Conservation (phyloP, 2,329 filamentous ascomycete species). For the Fusarium hostae region DNA sequence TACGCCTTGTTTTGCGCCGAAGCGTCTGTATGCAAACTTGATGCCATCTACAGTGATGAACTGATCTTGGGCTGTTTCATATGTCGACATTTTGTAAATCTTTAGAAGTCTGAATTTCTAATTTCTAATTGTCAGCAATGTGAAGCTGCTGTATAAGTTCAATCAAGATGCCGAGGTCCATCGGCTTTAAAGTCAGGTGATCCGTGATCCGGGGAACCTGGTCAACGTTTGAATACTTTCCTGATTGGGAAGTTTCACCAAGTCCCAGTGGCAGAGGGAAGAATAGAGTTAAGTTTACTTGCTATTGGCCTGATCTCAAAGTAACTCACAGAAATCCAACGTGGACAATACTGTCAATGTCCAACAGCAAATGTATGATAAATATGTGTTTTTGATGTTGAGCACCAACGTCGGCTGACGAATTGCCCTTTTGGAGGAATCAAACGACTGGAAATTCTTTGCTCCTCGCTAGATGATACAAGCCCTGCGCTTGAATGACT, state of each 20-base stretch:
- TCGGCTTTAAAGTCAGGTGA: constrained; percentile 29
- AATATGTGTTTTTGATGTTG: no score
- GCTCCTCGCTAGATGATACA: background rate
- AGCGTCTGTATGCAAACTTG: constrained; percentile 48
- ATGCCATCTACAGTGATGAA: constrained; percentile 47
- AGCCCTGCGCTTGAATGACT: background rate
- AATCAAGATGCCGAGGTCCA: constrained; percentile 26
- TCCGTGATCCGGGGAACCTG: constrained; percentile 18
- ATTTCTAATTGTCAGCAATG: background rate
- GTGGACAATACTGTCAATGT: background rate
- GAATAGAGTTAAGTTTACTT: background rate
- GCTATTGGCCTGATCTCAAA: background rate
- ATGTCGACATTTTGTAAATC: constrained; percentile 44
- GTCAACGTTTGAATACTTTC: background rate
- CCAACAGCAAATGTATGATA: no score
- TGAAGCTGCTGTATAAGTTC: background rate
- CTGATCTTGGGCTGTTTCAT: constrained; percentile 44
- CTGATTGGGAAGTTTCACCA: background rate
- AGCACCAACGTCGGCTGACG: no score
- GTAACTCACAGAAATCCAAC: accelerated
- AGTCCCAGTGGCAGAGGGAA: background rate
- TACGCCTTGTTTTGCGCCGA: constrained; percentile 45
- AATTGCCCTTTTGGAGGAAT: no score
- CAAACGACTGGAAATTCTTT: accelerated
- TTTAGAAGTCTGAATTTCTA: background rate